A percentile compares a stretch with the other conserved stretches of the same genome.
Conservation (phyloP, 2,329 filamentous ascomycete species). For the Coniella vitis region DNA sequence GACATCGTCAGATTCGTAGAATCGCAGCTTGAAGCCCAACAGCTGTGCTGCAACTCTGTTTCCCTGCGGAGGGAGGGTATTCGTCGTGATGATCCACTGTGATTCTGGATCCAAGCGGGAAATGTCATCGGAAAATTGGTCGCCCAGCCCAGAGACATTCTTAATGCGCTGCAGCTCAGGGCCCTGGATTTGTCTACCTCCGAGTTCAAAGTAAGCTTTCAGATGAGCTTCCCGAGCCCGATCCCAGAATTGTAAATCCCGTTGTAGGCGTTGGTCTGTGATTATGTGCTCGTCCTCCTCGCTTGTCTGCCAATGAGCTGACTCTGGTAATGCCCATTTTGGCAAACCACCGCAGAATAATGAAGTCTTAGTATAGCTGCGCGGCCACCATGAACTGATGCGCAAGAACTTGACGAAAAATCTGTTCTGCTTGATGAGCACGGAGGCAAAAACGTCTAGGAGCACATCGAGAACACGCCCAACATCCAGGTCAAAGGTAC, state of each 20-base stretch:
- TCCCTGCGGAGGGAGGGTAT: slow-evolving; percentile 74
- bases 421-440: slow-evolving; percentile 83
- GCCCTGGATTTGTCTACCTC: slow-evolving; percentile 60
- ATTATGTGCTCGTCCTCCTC: slow-evolving; percentile 62
- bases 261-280: slow-evolving; percentile 47
- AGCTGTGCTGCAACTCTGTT: slow-evolving; percentile 91
- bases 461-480: slow-evolving; percentile 91
- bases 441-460: slow-evolving; percentile 87
- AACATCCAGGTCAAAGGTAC: slow-evolving; percentile 94
- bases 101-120: slow-evolving; percentile 50
- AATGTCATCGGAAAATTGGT: slow-evolving; percentile 31
- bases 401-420: slow-evolving; percentile 94
- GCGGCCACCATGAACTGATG: slow-evolving; percentile 95
- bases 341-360: slow-evolving; percentile 64
- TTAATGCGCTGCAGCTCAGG: slow-evolving; percentile 44
- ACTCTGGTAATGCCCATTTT: slow-evolving; percentile 73
- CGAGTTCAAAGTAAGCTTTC: slow-evolving; percentile 83
- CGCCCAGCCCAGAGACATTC: slow-evolving; percentile 30
- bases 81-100: slow-evolving; percentile 75
- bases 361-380: slow-evolving; percentile 41
- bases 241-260: slow-evolving; percentile 77
- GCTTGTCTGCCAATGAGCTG: slow-evolving; percentile 52
- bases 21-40: slow-evolving; percentile 92
- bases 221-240: slow-evolving; percentile 70
- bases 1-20: slow-evolving; percentile 71